Evolutionary conservation across 1,284 basidiomycete genomes (phyloP), one percentile per base, ranked within the genome.

Genomic region (Fomitopsis schrenkii): DNA sequence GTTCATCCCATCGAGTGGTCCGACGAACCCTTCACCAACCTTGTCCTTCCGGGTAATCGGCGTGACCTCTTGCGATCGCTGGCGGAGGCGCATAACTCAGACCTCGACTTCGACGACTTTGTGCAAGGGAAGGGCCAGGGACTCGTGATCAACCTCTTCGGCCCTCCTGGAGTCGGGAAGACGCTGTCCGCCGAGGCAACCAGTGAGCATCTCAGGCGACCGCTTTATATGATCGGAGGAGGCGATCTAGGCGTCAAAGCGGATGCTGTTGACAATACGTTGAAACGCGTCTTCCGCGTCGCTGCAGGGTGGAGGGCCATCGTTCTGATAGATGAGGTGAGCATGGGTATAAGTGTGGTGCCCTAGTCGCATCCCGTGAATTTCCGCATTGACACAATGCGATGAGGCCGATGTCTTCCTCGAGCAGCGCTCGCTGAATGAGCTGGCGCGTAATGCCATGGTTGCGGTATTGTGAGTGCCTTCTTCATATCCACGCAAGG

Each of bases 241-340:
- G 84, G 84, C 2, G 84, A 86, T 66, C 75, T 87, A 1, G 84
- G 84, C 1, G 85, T 83, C 0, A 72, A 68, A 2, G 82, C 86
- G 2, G 63, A 72, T 4, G 69, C 72, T 0, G 59, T 74, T 10
- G 71, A 72, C 54, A 48, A 41, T 17, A 62, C 62, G 26, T 63
- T 72, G 26, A 65, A 69, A 36, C 57, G 64, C 10, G 64, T 71
- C 48, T 73, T 74, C 54, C 72, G 85, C 57, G 75, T 85, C 52
- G 83, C 84, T 0, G 83, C 83, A 12, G 76, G 78, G 22, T 88
- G 85, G 86, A 84, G 84, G 63, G 85, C 84, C 0, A 83, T 87
- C 57, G 80, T 87, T 0, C 75, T 87, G 46, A 86, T 88, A 61
- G 85, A 87, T 64, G 85, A 87, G 72, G 70, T 70, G 33, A 14